Evolutionary conservation across 208 protist genomes (phyloP), one percentile per base, ranked within the genome.

Genomic region (Acanthamoeba castellanii): DNA sequence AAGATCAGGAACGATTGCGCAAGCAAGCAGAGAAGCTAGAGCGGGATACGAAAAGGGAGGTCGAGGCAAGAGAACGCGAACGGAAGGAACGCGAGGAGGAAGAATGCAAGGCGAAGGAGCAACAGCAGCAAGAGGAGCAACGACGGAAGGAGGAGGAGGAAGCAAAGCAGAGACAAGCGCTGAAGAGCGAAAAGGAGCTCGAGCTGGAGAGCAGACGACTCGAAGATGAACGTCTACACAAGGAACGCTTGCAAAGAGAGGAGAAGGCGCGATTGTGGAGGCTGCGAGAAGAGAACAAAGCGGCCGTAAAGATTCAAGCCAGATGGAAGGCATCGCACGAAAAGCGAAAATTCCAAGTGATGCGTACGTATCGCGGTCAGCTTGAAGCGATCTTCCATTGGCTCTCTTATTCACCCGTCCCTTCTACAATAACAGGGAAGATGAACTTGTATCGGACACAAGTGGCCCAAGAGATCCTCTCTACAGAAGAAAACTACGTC

Each of bases 401-500:
- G 14, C 59, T 66, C 59, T n/a, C 27, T 81, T 22, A 32, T 52
- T 50, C 14, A 55, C 20, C 32, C 52, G 32, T 9, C 6, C 72
- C 1, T 18, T 85, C 11, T n/a, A 3, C 11, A 52, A 84, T 9
- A 30, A 37, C 87, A 92, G 87, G 61, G 25, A 92, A 92, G 61
- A 68, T 92, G 87, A 92, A 92, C 61, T 20, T 27, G 5, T 76
- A 68, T 22, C 87, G 87, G 2, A 92, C 87, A 22, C 87, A 92
- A 25, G 87, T 92, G 32, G 87, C 64, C 3, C 25, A 92, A 30
- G 87, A 92, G 64, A 68, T 92, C 22, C 64, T 68, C 37, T 76
- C 61, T 1, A 92, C 87, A 20, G 87, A 92, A 25, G 87, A 92
- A 57, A 57, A 8, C 87, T 92, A 92, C 61, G 87, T 92, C 1